Conservation (phyloP, 2,329 filamentous ascomycete genomes). For the Trichoderma harzianum region DNA sequence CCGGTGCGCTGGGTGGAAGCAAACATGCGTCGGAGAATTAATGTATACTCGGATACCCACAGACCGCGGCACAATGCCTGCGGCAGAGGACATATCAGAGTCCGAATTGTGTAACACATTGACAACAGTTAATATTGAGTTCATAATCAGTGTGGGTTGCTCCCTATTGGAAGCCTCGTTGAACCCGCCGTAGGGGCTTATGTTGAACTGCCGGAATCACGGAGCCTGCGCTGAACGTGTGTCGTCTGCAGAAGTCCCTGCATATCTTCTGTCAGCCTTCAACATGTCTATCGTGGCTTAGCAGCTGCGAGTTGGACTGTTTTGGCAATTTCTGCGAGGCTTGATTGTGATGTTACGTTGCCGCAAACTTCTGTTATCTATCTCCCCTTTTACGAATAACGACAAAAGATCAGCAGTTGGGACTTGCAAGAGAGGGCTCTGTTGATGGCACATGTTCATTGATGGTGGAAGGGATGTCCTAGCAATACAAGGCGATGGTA, state of each 20-base stretch:
- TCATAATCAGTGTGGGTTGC: not conserved
- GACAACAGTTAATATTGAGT: not conserved
- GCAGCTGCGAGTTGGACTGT: not conserved
- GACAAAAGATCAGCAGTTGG: not conserved
- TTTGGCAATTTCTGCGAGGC: not conserved
- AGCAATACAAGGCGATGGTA: not conserved
- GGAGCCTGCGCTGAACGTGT: not conserved
- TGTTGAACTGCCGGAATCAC: not conserved
- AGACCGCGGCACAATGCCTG: not conserved
- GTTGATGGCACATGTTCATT: not conserved
- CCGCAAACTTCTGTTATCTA: not conserved
- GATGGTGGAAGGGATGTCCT: not conserved
- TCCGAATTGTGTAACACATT: not conserved
- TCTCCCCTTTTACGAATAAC: not conserved
- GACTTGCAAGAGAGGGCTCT: not conserved
- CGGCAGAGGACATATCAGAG: constrained; percentile 4
- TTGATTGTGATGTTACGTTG: not conserved
- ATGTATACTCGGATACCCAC: not conserved
- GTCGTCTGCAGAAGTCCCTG: not conserved
- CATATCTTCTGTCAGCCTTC: not conserved
- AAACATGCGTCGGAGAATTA: constrained; percentile 21
- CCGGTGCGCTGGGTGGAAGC: constrained; percentile 1
- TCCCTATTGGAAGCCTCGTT: not conserved
- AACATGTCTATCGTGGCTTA: not conserved
- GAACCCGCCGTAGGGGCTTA: too few species aligned